Evolutionary conservation across 2,329 filamentous ascomycete genomes (phyloP).

Genomic region (Stagonosporopsis vannaccii): DNA sequence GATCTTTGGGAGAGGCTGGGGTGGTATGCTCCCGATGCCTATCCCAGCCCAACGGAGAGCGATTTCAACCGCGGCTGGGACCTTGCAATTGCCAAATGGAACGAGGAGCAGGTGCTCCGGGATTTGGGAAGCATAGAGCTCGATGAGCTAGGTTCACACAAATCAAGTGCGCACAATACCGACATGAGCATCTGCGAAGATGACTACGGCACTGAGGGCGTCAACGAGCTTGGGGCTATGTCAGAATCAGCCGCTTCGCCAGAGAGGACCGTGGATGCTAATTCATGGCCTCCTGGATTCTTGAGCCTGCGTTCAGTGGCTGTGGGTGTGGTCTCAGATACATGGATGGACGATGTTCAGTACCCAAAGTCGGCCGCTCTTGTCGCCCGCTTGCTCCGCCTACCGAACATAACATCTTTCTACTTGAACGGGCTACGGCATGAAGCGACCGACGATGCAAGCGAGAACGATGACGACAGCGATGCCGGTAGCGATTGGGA

Average conservation of each 20-base stretch:
- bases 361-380: background rate
- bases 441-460: background rate
- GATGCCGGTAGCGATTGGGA: background rate
- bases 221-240: background rate
- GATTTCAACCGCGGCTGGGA: constrained; percentile 1
- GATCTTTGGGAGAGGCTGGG: background rate
- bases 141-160: too few relatives aligned
- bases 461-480: background rate
- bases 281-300: background rate
- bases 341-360: constrained; percentile 3
- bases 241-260: background rate
- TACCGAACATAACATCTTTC: background rate
- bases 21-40: background rate
- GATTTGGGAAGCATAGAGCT: background rate
- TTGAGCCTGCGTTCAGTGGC: background rate
- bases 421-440: constrained; percentile 6
- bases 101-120: background rate
- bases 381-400: background rate
- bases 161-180: too few relatives aligned
- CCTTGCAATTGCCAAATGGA: background rate
- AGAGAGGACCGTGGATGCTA: background rate
- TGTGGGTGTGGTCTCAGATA: background rate
- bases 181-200: too few relatives aligned
- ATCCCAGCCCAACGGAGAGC: background rate
- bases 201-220: too few relatives aligned